These are phyloP conservation scores for Monilinia laxa DNA, from an alignment of 2,329 filamentous ascomycete species.

Conservation along the genomic window DNA sequence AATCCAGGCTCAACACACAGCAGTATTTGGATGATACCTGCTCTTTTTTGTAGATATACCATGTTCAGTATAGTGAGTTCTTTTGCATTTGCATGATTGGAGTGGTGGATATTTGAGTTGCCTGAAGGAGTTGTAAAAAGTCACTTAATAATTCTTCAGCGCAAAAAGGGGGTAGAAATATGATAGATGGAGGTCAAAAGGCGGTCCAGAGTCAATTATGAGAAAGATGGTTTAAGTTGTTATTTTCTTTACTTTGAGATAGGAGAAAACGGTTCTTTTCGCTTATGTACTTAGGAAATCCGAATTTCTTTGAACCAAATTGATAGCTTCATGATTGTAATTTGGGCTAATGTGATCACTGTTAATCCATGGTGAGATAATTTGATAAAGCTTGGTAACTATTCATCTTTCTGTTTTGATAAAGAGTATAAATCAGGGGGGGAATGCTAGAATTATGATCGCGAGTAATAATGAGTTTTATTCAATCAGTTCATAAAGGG, in stretches of 20 bases:
- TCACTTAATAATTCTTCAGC: slow-evolving; percentile 15
- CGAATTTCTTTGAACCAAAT: neutral
- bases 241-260: slow-evolving; percentile 13
- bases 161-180: neutral
- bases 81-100: slow-evolving; percentile 17
- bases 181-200: slow-evolving; percentile 11
- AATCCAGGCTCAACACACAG: slow-evolving; percentile 12
- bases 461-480: neutral
- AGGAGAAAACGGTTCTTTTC: slow-evolving; percentile 14
- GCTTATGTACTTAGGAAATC: slow-evolving; percentile 16
- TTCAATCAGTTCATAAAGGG: no score
- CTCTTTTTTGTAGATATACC: slow-evolving; percentile 25
- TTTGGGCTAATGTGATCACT: neutral
- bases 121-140: slow-evolving; percentile 20
- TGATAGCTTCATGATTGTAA: neutral
- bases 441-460: neutral
- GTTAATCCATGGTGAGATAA: neutral
- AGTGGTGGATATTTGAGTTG: slow-evolving; percentile 7
- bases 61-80: slow-evolving; percentile 22
- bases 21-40: slow-evolving; percentile 22
- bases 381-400: no score
- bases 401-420: neutral
- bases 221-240: neutral
- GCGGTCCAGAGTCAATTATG: slow-evolving; percentile 10
- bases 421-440: neutral